A percentile compares a stretch with the other conserved stretches of the same genome.
These are phyloP conservation scores for Penicillium egyptiacum DNA, from an alignment of 495 filamentous ascomycete species.

Conservation along the genomic window DNA sequence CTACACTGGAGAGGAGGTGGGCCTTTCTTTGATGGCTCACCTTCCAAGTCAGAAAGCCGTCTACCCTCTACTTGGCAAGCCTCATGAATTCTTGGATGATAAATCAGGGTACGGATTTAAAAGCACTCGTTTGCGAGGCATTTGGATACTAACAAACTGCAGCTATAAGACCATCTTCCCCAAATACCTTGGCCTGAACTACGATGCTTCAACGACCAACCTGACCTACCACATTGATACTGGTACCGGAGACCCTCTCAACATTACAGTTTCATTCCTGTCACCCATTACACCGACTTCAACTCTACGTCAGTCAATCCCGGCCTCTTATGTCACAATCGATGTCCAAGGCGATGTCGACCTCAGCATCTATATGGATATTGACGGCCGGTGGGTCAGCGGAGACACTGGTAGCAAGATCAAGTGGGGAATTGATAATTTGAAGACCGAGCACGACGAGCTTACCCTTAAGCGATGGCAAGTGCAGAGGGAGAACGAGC, in stretches of 20 bases:
- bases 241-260: slow-evolving; percentile 36
- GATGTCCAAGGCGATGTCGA: slow-evolving; percentile 68
- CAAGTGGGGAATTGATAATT: slow-evolving; percentile 60
- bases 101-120: slow-evolving; percentile 42
- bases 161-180: slow-evolving; percentile 69
- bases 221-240: slow-evolving; percentile 74
- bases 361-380: slow-evolving; percentile 81
- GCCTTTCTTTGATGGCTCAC: slow-evolving; percentile 76
- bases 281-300: slow-evolving; percentile 93
- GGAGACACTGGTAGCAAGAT: slow-evolving; percentile 68
- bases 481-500: slow-evolving; percentile 62
- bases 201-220: slow-evolving; percentile 92
- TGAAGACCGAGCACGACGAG: slow-evolving; percentile 27
- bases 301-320: slow-evolving; percentile 85
- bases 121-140: neutral
- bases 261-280: slow-evolving; percentile 79
- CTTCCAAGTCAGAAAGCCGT: slow-evolving; percentile 67
- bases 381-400: slow-evolving; percentile 89
- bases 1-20: slow-evolving; percentile 83
- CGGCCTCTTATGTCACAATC: slow-evolving; percentile 80
- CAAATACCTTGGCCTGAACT: slow-evolving; percentile 73
- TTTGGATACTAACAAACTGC: neutral
- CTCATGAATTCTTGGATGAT: slow-evolving; percentile 71
- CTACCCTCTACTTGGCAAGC: slow-evolving; percentile 85
- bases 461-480: slow-evolving; percentile 58